Conservation (phyloP, 257 asterid species). For the Nicotiana sylvestris region DNA sequence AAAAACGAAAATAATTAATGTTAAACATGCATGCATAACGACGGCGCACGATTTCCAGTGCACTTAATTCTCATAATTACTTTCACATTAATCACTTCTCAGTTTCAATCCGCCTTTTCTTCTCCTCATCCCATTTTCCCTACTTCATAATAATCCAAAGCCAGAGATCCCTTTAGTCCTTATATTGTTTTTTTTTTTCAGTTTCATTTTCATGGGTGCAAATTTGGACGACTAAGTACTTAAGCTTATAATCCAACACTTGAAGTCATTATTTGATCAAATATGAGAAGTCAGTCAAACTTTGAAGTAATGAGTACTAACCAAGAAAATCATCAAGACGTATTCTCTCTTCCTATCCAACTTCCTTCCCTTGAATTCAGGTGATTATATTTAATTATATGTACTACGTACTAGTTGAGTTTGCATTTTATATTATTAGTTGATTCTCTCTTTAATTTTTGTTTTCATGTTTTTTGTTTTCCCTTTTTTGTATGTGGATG, state of each 20-base stretch:
- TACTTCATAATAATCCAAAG: not conserved
- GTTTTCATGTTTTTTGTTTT: not conserved
- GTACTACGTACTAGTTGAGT: not conserved
- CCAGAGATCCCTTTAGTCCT: not conserved
- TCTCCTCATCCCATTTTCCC: not conserved
- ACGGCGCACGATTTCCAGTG: conserved; percentile 59
- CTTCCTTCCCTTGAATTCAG: conserved; percentile 47
- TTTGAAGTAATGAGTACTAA: conserved; percentile 20
- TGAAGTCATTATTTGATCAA: not conserved
- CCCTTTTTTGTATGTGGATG: not conserved
- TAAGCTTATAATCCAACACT: not conserved
- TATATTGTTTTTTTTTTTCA: not conserved
- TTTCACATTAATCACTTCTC: conserved; percentile 5
- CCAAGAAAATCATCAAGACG: conserved; percentile 33
- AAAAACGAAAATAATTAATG: not conserved
- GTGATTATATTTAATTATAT: conserved; percentile 15
- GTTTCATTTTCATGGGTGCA: not conserved
- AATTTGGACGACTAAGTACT: not conserved
- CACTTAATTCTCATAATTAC: conserved; percentile 32
- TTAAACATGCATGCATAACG: not conserved
- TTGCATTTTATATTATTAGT: not conserved
- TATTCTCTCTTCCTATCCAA: conserved; percentile 33
- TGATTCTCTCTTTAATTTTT: not conserved
- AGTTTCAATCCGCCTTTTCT: not conserved
- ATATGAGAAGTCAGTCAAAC: conserved; percentile 43